Evolutionary conservation across 2,329 filamentous ascomycete genomes (phyloP).

Genomic region (Penicillium griseofulvum): DNA sequence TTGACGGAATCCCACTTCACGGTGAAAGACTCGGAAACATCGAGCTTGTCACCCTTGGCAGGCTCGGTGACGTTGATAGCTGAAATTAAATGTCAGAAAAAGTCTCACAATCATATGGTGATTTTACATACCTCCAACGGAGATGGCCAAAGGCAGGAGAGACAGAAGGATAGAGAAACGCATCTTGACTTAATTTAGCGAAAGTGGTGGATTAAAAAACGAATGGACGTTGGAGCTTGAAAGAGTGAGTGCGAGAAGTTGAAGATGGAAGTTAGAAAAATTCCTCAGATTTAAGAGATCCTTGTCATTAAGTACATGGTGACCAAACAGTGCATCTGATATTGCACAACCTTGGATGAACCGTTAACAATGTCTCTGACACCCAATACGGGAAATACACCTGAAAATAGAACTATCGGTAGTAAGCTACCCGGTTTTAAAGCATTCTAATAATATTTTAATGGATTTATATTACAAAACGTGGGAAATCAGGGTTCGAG

Average conservation of each 20-base stretch:
- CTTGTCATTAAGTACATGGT: neutral
- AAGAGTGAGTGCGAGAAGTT: neutral
- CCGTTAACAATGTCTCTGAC: neutral
- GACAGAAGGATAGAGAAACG: constrained; percentile 25
- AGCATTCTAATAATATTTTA: constrained; percentile 16
- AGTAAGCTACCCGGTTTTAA: neutral
- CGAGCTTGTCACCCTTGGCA: constrained; percentile 29
- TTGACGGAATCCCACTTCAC: constrained; percentile 41
- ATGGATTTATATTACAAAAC: constrained; percentile 4
- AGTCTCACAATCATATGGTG: neutral
- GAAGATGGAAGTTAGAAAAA: neutral
- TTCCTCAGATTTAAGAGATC: neutral
- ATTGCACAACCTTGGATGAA: constrained; percentile 3
- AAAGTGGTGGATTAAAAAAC: constrained; percentile 1
- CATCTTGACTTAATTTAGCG: constrained; percentile 21
- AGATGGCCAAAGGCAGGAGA: constrained; percentile 28
- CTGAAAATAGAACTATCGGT: constrained; percentile 6
- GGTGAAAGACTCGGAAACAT: constrained; percentile 34
- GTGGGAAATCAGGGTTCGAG: neutral
- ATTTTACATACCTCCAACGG: constrained; percentile 27
- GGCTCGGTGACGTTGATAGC: constrained; percentile 39
- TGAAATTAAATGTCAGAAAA: constrained; percentile 11
- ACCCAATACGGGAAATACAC: constrained; percentile 5
- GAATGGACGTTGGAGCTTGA: neutral
- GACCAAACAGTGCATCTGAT: constrained; percentile 1